These are phyloP conservation scores for Plenodomus biglobosus DNA, from an alignment of 2,329 filamentous ascomycete genomes.

Conservation along the genomic window DNA sequence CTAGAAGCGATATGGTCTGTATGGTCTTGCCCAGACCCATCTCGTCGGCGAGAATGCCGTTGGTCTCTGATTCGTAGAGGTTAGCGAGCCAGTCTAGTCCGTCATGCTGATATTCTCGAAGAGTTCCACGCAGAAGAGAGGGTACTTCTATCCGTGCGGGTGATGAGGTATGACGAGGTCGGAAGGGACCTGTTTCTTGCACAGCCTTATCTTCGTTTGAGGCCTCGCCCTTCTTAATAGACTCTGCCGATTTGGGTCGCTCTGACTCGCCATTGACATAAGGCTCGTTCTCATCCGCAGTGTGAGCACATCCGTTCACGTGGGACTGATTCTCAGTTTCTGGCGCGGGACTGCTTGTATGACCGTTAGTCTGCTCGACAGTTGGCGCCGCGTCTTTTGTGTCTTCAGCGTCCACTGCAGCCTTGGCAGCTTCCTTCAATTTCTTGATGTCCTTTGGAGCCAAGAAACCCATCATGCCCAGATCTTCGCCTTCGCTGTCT, in stretches of 20 bases:
- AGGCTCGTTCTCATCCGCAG: constrained; percentile 5
- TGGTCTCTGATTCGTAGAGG: constrained; percentile 87
- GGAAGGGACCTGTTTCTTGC: constrained; percentile 17
- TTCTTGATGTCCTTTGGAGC: constrained; percentile 39
- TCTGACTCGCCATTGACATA: constrained; percentile 17
- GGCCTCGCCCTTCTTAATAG: constrained; percentile 17
- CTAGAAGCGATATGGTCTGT: constrained; percentile 91
- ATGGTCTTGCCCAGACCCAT: constrained; percentile 99
- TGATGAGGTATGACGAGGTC: constrained; percentile 35
- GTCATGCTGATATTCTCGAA: constrained; percentile 94
- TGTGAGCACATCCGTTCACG: constrained; percentile 13
- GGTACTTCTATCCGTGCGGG: constrained; percentile 40
- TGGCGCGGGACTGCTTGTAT: constrained; percentile 46
- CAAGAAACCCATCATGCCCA: constrained; percentile 41
- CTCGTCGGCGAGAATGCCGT: constrained; percentile 95
- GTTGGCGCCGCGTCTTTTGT: constrained; percentile 44
- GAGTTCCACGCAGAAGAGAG: constrained; percentile 76
- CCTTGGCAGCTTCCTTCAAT: constrained; percentile 37
- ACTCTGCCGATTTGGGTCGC: constrained; percentile 2
- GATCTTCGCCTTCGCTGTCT: constrained; percentile 38
- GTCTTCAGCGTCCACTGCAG: constrained; percentile 21
- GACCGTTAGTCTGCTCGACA: constrained; percentile 22
- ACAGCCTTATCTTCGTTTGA: constrained; percentile 16
- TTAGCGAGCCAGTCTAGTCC: constrained; percentile 97
- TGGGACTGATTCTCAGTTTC: constrained; percentile 47